A percentile compares a stretch with the other conserved stretches of the same genome.
These are phyloP conservation scores for Takashimella koratensis DNA, from an alignment of 1,284 basidiomycete genomes.

Conservation along the genomic window DNA sequence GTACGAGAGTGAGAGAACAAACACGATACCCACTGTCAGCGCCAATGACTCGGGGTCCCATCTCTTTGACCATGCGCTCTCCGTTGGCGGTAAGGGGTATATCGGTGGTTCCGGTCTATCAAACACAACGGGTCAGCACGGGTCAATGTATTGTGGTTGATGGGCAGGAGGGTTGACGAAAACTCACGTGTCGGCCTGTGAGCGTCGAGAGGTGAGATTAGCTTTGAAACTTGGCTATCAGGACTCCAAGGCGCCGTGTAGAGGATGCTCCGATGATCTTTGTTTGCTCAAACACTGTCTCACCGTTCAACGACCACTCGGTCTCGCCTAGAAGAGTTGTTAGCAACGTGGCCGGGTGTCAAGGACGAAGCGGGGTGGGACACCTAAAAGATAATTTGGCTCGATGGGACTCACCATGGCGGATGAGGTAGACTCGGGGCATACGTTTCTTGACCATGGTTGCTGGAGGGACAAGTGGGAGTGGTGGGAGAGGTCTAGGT, in stretches of 20 bases:
- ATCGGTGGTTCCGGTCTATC: slow-evolving; percentile 78
- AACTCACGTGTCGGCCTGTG: slow-evolving; percentile 63
- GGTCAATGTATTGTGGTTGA: background rate
- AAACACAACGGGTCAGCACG: background rate
- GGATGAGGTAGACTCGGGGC: slow-evolving; percentile 50
- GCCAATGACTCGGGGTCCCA: slow-evolving; percentile 67
- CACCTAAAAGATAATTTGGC: no score
- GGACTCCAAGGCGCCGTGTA: no score
- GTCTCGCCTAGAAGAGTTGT: slow-evolving; percentile 65
- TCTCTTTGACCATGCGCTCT: slow-evolving; percentile 65
- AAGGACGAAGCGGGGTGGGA: no score
- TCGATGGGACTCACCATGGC: slow-evolving; percentile 31
- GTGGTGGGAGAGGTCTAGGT: background rate
- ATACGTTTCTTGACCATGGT: slow-evolving; percentile 40
- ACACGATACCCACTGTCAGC: slow-evolving; percentile 61
- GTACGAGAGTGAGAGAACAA: slow-evolving; percentile 1
- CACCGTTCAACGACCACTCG: slow-evolving; percentile 85
- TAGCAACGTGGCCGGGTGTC: background rate
- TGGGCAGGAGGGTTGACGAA: background rate
- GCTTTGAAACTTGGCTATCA: no score
- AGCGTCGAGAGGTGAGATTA: background rate
- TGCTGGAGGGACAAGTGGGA: background rate
- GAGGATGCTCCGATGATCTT: no score
- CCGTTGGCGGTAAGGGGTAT: slow-evolving; percentile 81
- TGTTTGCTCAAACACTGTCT: slow-evolving; percentile 4